Conservation (phyloP, 768 basidiomycete species). For the Suillus sp. region DNA sequence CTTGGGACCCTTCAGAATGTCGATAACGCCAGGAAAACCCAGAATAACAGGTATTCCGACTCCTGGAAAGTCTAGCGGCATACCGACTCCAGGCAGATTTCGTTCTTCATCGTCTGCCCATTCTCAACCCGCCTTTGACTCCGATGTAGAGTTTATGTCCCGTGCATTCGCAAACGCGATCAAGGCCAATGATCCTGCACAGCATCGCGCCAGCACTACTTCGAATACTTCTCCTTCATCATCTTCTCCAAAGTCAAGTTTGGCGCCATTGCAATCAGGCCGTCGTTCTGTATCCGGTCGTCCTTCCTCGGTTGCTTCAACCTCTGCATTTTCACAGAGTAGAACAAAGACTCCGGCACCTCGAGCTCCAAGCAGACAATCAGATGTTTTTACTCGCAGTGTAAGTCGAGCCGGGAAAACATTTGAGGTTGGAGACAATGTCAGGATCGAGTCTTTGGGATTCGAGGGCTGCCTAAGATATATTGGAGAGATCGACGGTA, state of each 20-base stretch:
- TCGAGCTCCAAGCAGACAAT: constrained; percentile 68
- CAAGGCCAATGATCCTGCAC: constrained; percentile 77
- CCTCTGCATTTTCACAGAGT: constrained; percentile 43
- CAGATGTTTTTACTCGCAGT: constrained; percentile 55
- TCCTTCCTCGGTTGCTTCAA: constrained; percentile 64
- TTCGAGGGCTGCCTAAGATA: constrained; percentile 84
- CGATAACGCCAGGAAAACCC: constrained; percentile 46
- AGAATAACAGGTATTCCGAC: constrained; percentile 48
- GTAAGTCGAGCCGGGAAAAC: constrained; percentile 45
- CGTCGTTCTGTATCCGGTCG: constrained; percentile 53
- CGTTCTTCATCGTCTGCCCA: constrained; percentile 63
- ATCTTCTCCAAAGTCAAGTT: constrained; percentile 46
- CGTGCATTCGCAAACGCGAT: constrained; percentile 81
- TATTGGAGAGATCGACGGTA: constrained; percentile 85
- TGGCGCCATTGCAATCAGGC: constrained; percentile 45
- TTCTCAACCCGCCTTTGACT: constrained; percentile 32
- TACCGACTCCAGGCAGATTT: constrained; percentile 73
- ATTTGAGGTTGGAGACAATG: constrained; percentile 78
- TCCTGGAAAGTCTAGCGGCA: constrained; percentile 48
- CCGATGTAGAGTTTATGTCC: constrained; percentile 60
- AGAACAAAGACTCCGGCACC: constrained; percentile 56
- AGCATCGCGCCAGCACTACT: constrained; percentile 53
- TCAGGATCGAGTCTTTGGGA: constrained; percentile 85
- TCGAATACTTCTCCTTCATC: constrained; percentile 44
- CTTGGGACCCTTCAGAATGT: constrained; percentile 29